phyloP scores from a whole-genome alignment of 164 flowering plant species.

The Vitis labrusca region DNA sequence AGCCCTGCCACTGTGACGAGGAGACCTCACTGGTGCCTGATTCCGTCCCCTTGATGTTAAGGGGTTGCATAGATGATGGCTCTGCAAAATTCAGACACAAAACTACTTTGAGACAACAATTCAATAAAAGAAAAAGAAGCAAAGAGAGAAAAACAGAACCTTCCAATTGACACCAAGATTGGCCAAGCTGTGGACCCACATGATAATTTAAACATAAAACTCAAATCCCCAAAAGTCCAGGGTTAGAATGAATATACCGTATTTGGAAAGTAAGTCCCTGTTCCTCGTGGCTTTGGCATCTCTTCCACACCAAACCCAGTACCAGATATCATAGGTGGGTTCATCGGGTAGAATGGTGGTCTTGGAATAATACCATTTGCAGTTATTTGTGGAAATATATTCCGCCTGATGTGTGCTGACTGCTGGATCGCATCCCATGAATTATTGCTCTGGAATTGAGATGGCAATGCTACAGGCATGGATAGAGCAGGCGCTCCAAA shows the following conservation, averaged over 20 bases:
- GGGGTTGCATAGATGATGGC: constrained; percentile 47
- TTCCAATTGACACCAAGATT: constrained; percentile 5
- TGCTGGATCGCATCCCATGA: constrained; percentile 36
- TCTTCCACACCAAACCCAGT: constrained; percentile 48
- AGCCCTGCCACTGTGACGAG: constrained; percentile 44
- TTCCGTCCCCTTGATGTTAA: constrained; percentile 47
- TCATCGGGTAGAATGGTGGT: constrained; percentile 37
- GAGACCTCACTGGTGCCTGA: constrained; percentile 37
- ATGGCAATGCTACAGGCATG: constrained; percentile 18
- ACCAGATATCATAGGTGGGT: constrained; percentile 35
- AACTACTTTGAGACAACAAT: constrained; percentile 12
- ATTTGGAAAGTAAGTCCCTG: constrained; percentile 80
- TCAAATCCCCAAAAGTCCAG: not conserved
- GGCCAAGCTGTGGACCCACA: constrained; percentile 1
- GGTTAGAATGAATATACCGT: constrained; percentile 44
- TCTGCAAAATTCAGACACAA: constrained; percentile 46
- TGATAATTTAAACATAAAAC: not conserved
- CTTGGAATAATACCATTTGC: constrained; percentile 43
- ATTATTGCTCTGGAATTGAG: constrained; percentile 29
- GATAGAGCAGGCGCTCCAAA: constrained; percentile 18
- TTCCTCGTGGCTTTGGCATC: constrained; percentile 64
- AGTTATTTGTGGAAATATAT: constrained; percentile 26
- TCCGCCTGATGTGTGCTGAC: constrained; percentile 32
- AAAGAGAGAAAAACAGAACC: not conserved
- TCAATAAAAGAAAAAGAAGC: not conserved